Base-by-base conservation (phyloP, 805 yeast species). In the Scheffersomyces ergatensis region DNA sequence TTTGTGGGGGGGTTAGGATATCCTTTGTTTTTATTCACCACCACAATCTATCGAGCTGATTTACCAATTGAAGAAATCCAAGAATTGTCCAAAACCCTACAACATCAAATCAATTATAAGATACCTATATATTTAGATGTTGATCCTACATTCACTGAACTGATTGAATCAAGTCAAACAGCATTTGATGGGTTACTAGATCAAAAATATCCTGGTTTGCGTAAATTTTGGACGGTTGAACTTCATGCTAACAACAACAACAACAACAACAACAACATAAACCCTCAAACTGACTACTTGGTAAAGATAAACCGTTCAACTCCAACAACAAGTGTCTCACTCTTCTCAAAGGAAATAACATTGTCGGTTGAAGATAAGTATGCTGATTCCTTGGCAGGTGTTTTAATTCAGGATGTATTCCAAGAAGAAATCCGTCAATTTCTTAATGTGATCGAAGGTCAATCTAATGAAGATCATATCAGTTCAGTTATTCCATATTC, bases 1-100 rank as follows among this genome's bases (percentile, higher is more conserved):
- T 11, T 51, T 2, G 50, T 51, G 13, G 31, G 49, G 36, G 34
- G 42, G 38, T 35, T 79, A 16, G 89, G 85, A 2, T 50, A 73
- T 5, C 89, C 90, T 4, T 54, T 81, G 40, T 84, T 85, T 80
- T 51, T 63, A 26, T 43, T 51, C 19, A 82, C 92, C 15, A 82
- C 92, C 3, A 62, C 78, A 2, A 76, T 83, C 15, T 73, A 80
- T 50, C 65, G 89, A 39, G 85, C 88, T 2, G 71, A 72, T 29
- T 65, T 85, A 29, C 87, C 87, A 13, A 52, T 65, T 11, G 62
- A 59, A 1, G 63, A 65, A 33, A 69, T 83, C 35, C 54, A 64
- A 48, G 42, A 46, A 15, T 51, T 61, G 49, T 57, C 63, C 39
- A 18, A 46, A 36, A 39, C 54, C 42, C 47, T 74, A 49, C 39